Base-by-base conservation (phyloP, 2,329 filamentous ascomycete species). In the Fusarium subglutinans region DNA sequence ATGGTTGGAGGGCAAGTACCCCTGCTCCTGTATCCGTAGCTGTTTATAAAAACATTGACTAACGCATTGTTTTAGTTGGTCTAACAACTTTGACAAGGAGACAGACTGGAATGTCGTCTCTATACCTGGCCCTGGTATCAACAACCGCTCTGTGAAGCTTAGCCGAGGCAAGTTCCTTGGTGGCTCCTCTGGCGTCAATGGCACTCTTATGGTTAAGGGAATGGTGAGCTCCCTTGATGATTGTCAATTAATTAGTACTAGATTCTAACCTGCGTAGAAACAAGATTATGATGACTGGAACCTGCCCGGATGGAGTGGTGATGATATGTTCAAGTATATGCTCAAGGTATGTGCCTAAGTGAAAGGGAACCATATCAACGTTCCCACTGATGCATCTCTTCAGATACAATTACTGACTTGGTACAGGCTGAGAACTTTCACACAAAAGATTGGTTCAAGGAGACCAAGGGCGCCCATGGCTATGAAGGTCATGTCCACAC, bases 311-410 rank as follows among this genome's bases (percentile, higher is more conserved):
- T 89, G 89, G 88, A 86, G 83, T 62, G 88, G 89, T 8, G 85
- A 88, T 8, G 87, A 90, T 28, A 86, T 90, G 71, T 90, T 88
- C 68, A 81, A 79, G 18, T 89, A 87, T 60, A 90, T 90, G 85
- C 83, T 80, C 56, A 90, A 89, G 84, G 85, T 87, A 45, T 43
- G 66, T 33, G 2, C 15, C 26, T 6, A 28, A 28, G 35, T 37
- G 8, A 26, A 56, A 37, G 30, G 33, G 12, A 17, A 17, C 10
- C 8, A 56, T n/a, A 15, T 15, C 9, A 24, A 28, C 33, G 3
- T 18, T 24, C 7, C 15, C 10, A 20, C 6, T 24, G 6, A 4
- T 24, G 8, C 5, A 20, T 7, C 20, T 15, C 14, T 35, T 47
- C 33, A 15, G 22, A 24, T 17, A 14, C 10, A 35, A 22, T 9